Conservation (phyloP, 768 basidiomycete species). For the Suillus variegatus region DNA sequence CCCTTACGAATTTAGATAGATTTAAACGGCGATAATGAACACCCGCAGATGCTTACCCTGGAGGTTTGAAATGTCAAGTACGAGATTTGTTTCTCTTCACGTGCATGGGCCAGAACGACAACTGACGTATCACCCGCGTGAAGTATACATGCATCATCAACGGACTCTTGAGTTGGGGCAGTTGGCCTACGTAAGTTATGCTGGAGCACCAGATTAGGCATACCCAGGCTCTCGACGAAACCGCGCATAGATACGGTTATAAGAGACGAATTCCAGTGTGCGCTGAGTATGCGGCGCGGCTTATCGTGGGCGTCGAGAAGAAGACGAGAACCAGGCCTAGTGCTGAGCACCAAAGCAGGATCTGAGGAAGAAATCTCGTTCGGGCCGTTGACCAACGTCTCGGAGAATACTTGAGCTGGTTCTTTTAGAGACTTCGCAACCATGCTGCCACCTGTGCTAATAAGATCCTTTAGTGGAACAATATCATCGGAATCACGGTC, state of each 20-base stretch:
- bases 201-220: slow-evolving; percentile 18
- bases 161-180: slow-evolving; percentile 27
- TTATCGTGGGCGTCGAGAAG: slow-evolving; percentile 36
- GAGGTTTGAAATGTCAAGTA: slow-evolving; percentile 13
- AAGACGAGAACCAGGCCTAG: slow-evolving; percentile 12
- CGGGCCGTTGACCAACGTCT: too few species aligned
- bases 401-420: background rate
- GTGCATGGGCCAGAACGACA: slow-evolving; percentile 40
- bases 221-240: slow-evolving; percentile 32
- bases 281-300: slow-evolving; percentile 39
- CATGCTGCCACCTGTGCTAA: background rate
- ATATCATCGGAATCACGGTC: background rate
- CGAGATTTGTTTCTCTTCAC: slow-evolving; percentile 37
- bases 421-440: background rate
- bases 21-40: background rate
- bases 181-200: slow-evolving; percentile 21
- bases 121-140: slow-evolving; percentile 23
- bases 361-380: background rate
- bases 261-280: slow-evolving; percentile 15
- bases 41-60: background rate
- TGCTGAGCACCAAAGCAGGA: background rate
- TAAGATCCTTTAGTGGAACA: background rate
- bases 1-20: background rate
- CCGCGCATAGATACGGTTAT: slow-evolving; percentile 43
- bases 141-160: slow-evolving; percentile 47